Percentiles rank a stretch among this genome's conserved stretches.
phyloP scores from a whole-genome alignment of 306 rosid genomes.

The Dalbergia cochinchinensis region DNA sequence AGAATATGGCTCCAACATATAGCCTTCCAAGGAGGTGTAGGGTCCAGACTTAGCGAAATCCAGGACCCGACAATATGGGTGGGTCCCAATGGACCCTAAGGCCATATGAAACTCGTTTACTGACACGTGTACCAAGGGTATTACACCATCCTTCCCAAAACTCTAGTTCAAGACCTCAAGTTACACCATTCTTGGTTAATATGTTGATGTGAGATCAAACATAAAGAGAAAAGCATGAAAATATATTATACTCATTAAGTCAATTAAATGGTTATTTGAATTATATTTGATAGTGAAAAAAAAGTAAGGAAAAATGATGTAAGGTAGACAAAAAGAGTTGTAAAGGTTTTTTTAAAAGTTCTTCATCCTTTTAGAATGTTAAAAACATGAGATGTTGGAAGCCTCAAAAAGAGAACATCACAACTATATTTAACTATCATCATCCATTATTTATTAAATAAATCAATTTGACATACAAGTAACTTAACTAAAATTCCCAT shows the following conservation, averaged over 20 bases:
- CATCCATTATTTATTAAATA: neutral
- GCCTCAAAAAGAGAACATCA: too few relatives aligned
- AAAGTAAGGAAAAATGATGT: neutral
- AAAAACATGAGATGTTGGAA: too few relatives aligned
- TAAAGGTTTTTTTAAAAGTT: constrained; percentile 10
- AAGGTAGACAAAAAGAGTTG: neutral
- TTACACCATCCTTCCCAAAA: too few relatives aligned
- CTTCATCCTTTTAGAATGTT: neutral
- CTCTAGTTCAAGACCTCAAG: too few relatives aligned
- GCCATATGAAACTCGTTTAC: too few relatives aligned
- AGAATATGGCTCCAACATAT: too few relatives aligned
- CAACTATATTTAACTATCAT: neutral
- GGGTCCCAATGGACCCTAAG: too few relatives aligned
- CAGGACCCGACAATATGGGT: too few relatives aligned
- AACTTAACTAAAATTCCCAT: neutral
- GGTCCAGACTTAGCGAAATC: too few relatives aligned
- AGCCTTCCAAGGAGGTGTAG: too few relatives aligned
- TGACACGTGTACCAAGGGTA: too few relatives aligned
- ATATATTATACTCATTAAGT: neutral
- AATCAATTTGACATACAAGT: neutral
- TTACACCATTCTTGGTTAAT: neutral
- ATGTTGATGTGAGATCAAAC: neutral
- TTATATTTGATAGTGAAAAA: neutral
- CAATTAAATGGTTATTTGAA: neutral
- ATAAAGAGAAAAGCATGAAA: neutral